Evolutionary conservation across 139 green algal genomes (phyloP).

Genomic region (Zygnema cylindricum): DNA sequence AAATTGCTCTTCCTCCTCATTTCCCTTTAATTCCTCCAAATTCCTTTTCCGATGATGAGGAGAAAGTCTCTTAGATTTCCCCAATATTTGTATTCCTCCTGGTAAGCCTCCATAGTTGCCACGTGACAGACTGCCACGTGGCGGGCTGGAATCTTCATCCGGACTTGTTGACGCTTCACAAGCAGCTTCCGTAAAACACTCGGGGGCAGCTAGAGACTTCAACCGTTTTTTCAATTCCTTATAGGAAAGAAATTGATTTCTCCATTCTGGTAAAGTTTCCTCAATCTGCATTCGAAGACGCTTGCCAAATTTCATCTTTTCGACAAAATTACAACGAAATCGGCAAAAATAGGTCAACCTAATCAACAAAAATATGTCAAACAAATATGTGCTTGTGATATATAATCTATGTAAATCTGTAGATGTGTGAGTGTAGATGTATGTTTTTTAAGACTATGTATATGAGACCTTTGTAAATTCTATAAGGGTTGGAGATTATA

Average conservation of each 20-base stretch:
- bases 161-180: neutral
- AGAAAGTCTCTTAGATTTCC: neutral
- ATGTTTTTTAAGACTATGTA: too few relatives aligned
- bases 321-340: too few relatives aligned
- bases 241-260: conserved; percentile 57
- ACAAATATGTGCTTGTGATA: too few relatives aligned
- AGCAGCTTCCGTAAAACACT: conserved; percentile 15
- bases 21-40: neutral
- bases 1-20: neutral
- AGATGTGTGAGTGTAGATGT: too few relatives aligned
- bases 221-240: conserved; percentile 60
- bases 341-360: too few relatives aligned
- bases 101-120: neutral
- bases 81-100: neutral
- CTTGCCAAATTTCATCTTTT: conserved; percentile 64
- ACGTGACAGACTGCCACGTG: neutral
- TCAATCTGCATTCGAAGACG: conserved; percentile 45
- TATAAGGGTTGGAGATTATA: too few relatives aligned
- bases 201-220: conserved; percentile 34
- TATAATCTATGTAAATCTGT: too few relatives aligned
- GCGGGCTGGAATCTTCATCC: neutral
- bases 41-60: neutral
- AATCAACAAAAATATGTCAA: too few relatives aligned
- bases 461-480: too few relatives aligned
- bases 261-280: conserved; percentile 52